These are phyloP conservation scores for Takashimella koratensis DNA, from an alignment of 1,284 basidiomycete genomes.

Conservation along the genomic window DNA sequence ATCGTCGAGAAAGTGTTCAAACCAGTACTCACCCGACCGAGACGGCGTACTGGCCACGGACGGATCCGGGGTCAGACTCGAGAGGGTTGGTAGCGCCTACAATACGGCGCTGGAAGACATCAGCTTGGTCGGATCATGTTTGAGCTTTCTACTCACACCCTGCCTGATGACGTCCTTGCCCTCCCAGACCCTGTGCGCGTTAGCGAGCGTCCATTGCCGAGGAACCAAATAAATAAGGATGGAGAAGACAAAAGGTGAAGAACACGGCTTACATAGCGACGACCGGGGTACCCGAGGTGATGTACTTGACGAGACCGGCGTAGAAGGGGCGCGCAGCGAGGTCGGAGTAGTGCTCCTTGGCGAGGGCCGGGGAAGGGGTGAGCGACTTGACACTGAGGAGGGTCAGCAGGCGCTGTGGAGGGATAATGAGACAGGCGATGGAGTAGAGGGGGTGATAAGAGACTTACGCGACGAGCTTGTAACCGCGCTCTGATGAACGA, in stretches of 20 bases:
- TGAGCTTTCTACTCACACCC: constrained; percentile 26
- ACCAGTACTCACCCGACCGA: constrained; percentile 32
- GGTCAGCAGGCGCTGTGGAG: not conserved
- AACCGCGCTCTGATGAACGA: constrained; percentile 39
- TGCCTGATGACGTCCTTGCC: constrained; percentile 46
- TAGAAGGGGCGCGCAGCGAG: constrained; percentile 43
- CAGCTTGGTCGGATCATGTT: not conserved
- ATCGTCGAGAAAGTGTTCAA: too few relatives aligned
- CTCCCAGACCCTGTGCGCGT: constrained; percentile 37
- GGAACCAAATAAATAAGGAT: too few relatives aligned
- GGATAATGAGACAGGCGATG: too few relatives aligned
- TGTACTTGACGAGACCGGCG: constrained; percentile 44
- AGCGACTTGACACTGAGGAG: constrained; percentile 40
- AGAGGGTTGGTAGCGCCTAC: constrained; percentile 47
- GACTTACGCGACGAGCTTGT: constrained; percentile 46
- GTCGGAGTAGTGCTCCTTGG: constrained; percentile 46
- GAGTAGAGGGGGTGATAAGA: not conserved
- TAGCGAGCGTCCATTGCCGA: not conserved
- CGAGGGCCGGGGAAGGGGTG: constrained; percentile 39
- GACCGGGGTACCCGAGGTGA: constrained; percentile 45
- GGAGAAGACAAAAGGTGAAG: not conserved
- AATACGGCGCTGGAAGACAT: constrained; percentile 31
- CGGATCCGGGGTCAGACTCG: constrained; percentile 38
- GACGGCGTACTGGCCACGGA: constrained; percentile 46
- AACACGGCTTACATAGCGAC: constrained; percentile 38